Base-by-base conservation (phyloP, 768 basidiomycete genomes). In the Russula sp. region DNA sequence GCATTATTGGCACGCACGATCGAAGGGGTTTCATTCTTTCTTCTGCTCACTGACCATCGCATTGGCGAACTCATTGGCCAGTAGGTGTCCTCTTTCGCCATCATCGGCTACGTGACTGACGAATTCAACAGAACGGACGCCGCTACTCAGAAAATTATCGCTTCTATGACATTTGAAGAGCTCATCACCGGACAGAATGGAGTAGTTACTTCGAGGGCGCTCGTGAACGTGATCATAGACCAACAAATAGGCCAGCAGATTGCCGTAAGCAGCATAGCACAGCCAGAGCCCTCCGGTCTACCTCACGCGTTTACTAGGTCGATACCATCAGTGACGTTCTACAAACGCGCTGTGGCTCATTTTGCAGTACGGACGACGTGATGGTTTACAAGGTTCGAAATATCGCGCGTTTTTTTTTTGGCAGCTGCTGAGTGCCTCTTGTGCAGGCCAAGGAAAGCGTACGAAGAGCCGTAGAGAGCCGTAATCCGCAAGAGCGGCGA, bases 331-430 rank as follows among this genome's bases (percentile, higher is more conserved):
- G 93, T 72, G 94, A 98, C 70, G 86, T 94, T 48, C 76, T 99
- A 44, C 96, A 98, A 71, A 87, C 91, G 69, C 82, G 94, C 72
- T 99, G 97, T 68, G 95, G 96, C 2, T 92, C 94, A 14, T 98
- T 98, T 82, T 98, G 94, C 74, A 95, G 95, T 68, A 88, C 95
- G 2, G 97, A 98, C 71, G 97, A 99, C 75, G 97, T 99, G 49
- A 91, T 97, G 82, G 75, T 97, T 34, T 98, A 98, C 78, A 99
- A 99, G 80, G 94, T 86, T 68, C 61, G 76, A 65, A 65, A 53
- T 65, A 22, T 27, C 6, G 4, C 20, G 6, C 16, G 40, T 14
- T n/a, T 47, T 9, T 27, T 13, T 27, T 13, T 20, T 22, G 44
- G 6, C 49, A 57, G 31, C 34, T 51, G 16, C n/a, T 35, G 22